Evolutionary conservation across 1,139 yeast genomes (phyloP).

Genomic region (Candida pseudoviswanathii): DNA sequence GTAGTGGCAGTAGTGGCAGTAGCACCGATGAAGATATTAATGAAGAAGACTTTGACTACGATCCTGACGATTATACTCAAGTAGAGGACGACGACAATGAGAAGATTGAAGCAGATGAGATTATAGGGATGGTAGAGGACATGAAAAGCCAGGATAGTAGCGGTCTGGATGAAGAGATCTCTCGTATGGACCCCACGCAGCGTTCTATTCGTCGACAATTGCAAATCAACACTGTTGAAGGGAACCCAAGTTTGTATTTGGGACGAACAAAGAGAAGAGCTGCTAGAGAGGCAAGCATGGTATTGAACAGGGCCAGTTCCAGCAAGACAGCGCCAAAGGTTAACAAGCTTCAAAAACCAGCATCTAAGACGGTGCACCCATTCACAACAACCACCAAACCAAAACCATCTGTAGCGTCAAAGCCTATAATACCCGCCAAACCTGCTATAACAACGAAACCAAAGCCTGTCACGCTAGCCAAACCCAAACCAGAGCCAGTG

Average conservation of each 20-base stretch:
- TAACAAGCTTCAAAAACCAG: conserved; percentile 14
- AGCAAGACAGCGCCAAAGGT: background rate
- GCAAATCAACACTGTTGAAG: conserved; percentile 16
- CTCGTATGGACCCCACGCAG: background rate
- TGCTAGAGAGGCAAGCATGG: conserved; percentile 8
- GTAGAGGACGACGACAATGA: conserved; percentile 1
- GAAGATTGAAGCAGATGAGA: background rate
- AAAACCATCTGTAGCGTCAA: background rate
- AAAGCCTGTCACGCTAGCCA: too few species aligned
- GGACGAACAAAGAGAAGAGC: conserved; percentile 13
- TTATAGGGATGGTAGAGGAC: background rate
- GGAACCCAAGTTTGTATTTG: conserved; percentile 10
- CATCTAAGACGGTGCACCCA: background rate
- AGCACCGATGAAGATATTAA: background rate
- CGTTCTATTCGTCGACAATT: conserved; percentile 1
- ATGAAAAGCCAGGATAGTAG: background rate
- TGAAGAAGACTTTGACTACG: conserved; percentile 2
- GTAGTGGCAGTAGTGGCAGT: background rate
- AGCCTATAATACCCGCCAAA: too few species aligned
- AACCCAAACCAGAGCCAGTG: background rate
- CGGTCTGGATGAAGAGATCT: background rate
- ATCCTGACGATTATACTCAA: background rate
- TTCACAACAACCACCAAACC: background rate
- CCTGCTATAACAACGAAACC: too few species aligned
- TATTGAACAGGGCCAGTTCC: background rate